Conservation (phyloP, 768 basidiomycete genomes). For the Daedalea quercina region DNA sequence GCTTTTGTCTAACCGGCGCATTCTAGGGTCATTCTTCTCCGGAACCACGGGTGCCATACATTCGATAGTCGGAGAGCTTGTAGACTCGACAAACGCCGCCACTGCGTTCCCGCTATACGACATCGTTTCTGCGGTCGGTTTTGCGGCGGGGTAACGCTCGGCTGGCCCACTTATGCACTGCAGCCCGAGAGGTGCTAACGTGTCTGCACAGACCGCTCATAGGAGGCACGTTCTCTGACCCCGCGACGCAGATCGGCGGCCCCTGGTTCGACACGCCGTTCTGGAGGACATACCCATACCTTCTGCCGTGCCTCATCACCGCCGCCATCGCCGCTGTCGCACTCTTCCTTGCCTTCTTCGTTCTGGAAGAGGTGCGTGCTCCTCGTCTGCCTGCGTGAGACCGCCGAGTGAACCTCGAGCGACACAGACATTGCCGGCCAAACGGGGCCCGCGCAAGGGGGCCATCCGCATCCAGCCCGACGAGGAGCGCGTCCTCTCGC, state of each 20-base stretch:
- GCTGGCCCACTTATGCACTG: too few species aligned
- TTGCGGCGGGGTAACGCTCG: conserved; percentile 57
- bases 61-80: conserved; percentile 36
- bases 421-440: conserved; percentile 20
- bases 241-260: conserved; percentile 37
- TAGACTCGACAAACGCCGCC: conserved; percentile 55
- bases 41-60: conserved; percentile 34
- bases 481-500: conserved; percentile 5
- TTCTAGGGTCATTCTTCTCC: conserved; percentile 17
- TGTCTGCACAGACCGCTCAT: conserved; percentile 42
- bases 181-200: not conserved
- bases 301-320: conserved; percentile 51
- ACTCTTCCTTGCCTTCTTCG: conserved; percentile 34
- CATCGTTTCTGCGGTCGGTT: conserved; percentile 50
- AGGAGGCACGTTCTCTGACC: conserved; percentile 54
- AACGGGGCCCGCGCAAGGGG: not conserved
- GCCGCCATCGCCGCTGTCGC: conserved; percentile 35
- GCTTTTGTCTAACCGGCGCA: not conserved
- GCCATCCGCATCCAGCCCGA: not conserved
- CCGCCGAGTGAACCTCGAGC: not conserved
- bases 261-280: conserved; percentile 35
- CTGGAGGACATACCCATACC: conserved; percentile 47
- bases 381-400: not conserved
- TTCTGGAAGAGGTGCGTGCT: conserved; percentile 49
- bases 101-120: conserved; percentile 54